A percentile compares a stretch with the other conserved stretches of the same genome.
phyloP scores from a whole-genome alignment of 1,139 yeast species.

The Protomyces inouyei region DNA sequence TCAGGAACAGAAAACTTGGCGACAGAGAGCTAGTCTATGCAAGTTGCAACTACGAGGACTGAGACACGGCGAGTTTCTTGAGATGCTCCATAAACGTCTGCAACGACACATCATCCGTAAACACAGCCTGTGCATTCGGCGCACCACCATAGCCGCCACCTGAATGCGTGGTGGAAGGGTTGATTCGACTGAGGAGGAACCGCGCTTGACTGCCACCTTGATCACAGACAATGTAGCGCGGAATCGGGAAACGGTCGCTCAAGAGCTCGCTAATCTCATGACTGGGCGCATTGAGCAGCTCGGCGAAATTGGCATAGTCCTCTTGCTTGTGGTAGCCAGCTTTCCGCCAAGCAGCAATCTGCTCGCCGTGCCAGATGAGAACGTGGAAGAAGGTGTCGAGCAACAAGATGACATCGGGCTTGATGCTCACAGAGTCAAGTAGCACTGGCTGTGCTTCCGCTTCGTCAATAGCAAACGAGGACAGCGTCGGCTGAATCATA shows the following conservation, averaged over 20 bases:
- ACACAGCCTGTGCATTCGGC: constrained; percentile 67
- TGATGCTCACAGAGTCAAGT: constrained; percentile 86
- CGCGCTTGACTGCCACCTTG: constrained; percentile 98
- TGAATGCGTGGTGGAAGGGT: constrained; percentile 83
- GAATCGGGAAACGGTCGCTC: constrained; percentile 92
- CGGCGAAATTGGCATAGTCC: constrained; percentile 82
- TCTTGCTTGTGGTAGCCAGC: constrained; percentile 90
- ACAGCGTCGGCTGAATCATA: constrained; percentile 94
- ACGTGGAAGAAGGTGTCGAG: constrained; percentile 96
- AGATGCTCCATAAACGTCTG: constrained; percentile 89
- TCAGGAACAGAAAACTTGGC: background rate
- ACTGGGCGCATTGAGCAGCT: constrained; percentile 81
- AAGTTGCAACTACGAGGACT: constrained; percentile 2
- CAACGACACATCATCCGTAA: constrained; percentile 90
- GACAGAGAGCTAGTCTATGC: background rate
- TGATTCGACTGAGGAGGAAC: constrained; percentile 86
- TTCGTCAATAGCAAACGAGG: constrained; percentile 76
- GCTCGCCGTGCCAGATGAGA: constrained; percentile 89
- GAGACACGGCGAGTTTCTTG: constrained; percentile 32
- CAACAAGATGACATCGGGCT: constrained; percentile 79
- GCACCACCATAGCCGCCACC: constrained; percentile 49
- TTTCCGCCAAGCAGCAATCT: constrained; percentile 93
- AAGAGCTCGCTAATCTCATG: constrained; percentile 87
- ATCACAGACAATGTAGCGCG: constrained; percentile 92
- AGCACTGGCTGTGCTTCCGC: constrained; percentile 76